These are phyloP conservation scores for Domatiomyces catenatus DNA, from an alignment of 2,329 filamentous ascomycete genomes.

Conservation along the genomic window DNA sequence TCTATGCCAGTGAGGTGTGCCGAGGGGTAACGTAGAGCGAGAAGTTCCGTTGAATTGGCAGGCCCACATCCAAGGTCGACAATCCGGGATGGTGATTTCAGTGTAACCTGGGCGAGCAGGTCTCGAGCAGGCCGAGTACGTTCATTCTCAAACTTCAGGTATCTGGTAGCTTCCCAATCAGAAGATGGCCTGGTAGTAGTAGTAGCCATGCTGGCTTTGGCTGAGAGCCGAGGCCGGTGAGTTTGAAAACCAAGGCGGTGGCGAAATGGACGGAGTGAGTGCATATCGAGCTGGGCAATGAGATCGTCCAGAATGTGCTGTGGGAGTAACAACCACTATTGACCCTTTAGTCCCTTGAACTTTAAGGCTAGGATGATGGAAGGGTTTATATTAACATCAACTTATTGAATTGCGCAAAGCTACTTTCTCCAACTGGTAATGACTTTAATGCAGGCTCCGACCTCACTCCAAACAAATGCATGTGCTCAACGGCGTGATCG, in stretches of 20 bases:
- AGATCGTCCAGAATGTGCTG: neutral
- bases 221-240: neutral
- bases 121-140: conserved; percentile 40
- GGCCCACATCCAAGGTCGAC: conserved; percentile 47
- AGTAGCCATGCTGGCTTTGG: neutral
- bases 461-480: too few relatives aligned
- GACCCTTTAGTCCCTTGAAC: too few relatives aligned
- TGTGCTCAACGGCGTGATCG: too few relatives aligned
- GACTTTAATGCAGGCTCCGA: too few relatives aligned
- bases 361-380: too few relatives aligned
- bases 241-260: neutral
- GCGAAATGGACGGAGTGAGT: neutral
- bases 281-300: neutral
- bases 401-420: too few relatives aligned
- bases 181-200: too few relatives aligned
- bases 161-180: conserved; percentile 43
- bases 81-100: conserved; percentile 29
- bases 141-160: conserved; percentile 40
- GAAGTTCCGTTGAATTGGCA: conserved; percentile 40
- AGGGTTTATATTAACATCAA: too few relatives aligned
- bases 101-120: conserved; percentile 34
- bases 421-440: too few relatives aligned
- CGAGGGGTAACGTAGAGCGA: conserved; percentile 33
- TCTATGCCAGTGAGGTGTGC: conserved; percentile 39
- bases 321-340: neutral